A percentile compares a stretch with the other conserved stretches of the same genome.
Conservation (phyloP, 106 monocot genomes). For the Dendrobium catenatum region DNA sequence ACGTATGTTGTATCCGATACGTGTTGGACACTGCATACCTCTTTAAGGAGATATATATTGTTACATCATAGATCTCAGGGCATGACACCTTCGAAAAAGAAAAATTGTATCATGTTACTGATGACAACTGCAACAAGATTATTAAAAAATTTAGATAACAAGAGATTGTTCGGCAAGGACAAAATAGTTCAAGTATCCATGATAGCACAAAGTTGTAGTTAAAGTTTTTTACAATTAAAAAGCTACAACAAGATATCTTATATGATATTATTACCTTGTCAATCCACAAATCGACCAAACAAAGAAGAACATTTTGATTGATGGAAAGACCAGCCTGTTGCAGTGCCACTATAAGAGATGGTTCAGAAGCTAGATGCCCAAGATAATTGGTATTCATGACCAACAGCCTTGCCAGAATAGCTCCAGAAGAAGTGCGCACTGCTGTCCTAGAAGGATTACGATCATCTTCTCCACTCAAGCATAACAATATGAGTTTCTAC, state of each 20-base stretch:
- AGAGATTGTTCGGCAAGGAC: neutral
- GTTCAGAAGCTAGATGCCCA: conserved; percentile 66
- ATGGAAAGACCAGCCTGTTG: conserved; percentile 66
- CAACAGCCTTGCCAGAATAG: conserved; percentile 78
- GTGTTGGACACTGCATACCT: too few species aligned
- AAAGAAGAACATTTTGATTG: conserved; percentile 75
- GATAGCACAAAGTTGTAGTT: neutral
- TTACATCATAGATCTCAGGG: too few species aligned
- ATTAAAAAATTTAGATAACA: neutral
- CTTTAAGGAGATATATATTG: too few species aligned
- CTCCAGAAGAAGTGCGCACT: conserved; percentile 62
- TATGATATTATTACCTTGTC: conserved; percentile 59
- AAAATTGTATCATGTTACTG: neutral
- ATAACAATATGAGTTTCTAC: conserved; percentile 75
- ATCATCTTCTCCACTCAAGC: conserved; percentile 68
- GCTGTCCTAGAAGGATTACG: conserved; percentile 58
- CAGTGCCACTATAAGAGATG: conserved; percentile 50
- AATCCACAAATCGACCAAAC: conserved; percentile 80
- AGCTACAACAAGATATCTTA: neutral
- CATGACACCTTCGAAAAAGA: neutral
- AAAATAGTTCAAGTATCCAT: neutral
- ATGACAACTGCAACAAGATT: neutral
- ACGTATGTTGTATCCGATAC: too few species aligned
- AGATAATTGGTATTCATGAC: conserved; percentile 90
- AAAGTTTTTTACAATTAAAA: neutral